Conservation (phyloP, 192 early-diverging fungal species). For the Coemansia sp. region DNA sequence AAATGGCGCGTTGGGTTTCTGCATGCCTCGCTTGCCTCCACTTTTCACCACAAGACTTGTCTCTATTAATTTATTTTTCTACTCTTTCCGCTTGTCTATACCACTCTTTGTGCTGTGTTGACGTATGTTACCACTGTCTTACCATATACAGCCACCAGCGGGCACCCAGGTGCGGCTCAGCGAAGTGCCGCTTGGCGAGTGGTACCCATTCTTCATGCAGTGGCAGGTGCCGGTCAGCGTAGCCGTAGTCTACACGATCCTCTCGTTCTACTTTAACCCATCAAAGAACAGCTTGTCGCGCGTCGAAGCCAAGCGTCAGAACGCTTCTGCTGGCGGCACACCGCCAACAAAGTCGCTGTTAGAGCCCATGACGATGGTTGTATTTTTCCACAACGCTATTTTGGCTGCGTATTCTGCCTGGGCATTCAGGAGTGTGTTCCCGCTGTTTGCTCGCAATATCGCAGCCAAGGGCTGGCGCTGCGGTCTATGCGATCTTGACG, state of each 20-base stretch:
- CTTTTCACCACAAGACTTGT: neutral
- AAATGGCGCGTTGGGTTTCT: neutral
- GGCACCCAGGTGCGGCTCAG: constrained; percentile 36
- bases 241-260: constrained; percentile 57
- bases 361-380: constrained; percentile 68
- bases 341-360: constrained; percentile 12
- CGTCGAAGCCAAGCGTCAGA: constrained; percentile 19
- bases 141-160: constrained; percentile 24
- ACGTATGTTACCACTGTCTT: neutral
- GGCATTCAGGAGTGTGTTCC: constrained; percentile 68
- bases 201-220: constrained; percentile 71
- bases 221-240: constrained; percentile 67
- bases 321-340: neutral
- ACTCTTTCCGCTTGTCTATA: neutral
- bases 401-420: constrained; percentile 72
- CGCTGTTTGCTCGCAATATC: constrained; percentile 59
- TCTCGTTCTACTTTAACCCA: constrained; percentile 41
- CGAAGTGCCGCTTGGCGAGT: constrained; percentile 67
- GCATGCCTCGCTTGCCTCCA: neutral
- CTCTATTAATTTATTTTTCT: neutral
- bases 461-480: constrained; percentile 53
- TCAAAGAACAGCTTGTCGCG: constrained; percentile 15
- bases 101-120: neutral
- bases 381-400: constrained; percentile 74
- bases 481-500: constrained; percentile 69